Evolutionary conservation across 495 filamentous ascomycete species (phyloP).

Genomic region (Aspergillus affinis): DNA sequence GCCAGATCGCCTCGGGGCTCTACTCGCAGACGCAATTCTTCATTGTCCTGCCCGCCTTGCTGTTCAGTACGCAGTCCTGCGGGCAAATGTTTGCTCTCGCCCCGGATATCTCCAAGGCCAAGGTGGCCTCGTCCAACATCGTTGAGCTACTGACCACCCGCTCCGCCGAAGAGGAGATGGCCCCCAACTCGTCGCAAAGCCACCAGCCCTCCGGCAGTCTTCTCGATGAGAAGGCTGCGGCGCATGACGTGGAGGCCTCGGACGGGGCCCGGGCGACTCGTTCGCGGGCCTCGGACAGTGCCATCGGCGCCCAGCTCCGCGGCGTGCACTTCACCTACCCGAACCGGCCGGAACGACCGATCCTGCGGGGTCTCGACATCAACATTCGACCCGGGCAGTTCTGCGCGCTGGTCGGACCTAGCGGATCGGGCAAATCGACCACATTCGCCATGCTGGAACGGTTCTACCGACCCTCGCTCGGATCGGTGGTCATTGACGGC

Average conservation of each 20-base stretch:
- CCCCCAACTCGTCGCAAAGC: conserved; percentile 15
- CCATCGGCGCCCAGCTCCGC: conserved; percentile 48
- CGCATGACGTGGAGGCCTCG: conserved; percentile 25
- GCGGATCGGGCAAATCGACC: conserved; percentile 61
- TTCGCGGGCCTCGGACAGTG: conserved; percentile 14
- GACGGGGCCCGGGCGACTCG: conserved; percentile 5
- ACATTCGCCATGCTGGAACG: conserved; percentile 59
- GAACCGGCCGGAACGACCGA: conserved; percentile 49
- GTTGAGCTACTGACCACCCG: conserved; percentile 33
- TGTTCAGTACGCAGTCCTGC: conserved; percentile 61
- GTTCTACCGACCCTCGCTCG: conserved; percentile 50
- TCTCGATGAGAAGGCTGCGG: conserved; percentile 21
- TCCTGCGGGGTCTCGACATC: conserved; percentile 55
- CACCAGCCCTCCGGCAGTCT: conserved; percentile 15
- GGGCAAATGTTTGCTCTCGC: conserved; percentile 66
- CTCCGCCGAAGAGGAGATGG: conserved; percentile 31
- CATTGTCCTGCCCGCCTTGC: conserved; percentile 58
- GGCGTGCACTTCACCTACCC: conserved; percentile 61
- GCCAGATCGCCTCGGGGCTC: conserved; percentile 52
- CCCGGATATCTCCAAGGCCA: conserved; percentile 59
- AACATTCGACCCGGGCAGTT: conserved; percentile 56
- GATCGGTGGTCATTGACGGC: conserved; percentile 41
- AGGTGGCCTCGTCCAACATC: conserved; percentile 35
- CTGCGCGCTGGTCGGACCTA: conserved; percentile 58
- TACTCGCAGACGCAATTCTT: conserved; percentile 64